Evolutionary conservation across 495 filamentous ascomycete species (phyloP).

Genomic region (Aspergillus ostianus): DNA sequence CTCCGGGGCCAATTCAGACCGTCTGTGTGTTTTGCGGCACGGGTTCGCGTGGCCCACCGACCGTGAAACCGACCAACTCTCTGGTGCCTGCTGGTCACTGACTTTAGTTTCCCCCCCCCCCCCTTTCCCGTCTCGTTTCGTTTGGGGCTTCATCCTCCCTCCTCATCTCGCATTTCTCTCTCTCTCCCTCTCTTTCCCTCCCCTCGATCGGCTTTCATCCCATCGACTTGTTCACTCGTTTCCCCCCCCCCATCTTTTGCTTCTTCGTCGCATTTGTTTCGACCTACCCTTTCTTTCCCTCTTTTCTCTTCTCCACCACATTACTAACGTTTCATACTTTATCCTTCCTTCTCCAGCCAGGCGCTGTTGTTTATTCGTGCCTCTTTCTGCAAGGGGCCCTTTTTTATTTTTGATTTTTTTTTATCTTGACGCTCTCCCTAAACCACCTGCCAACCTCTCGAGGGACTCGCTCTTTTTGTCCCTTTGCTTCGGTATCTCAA

Average conservation of each 20-base stretch:
- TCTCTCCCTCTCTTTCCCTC: slow-evolving; percentile 8
- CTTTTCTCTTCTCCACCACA: slow-evolving; percentile 24
- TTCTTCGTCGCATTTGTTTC: slow-evolving; percentile 13
- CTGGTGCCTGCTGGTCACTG: slow-evolving; percentile 2
- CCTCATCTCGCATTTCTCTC: not conserved
- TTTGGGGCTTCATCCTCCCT: slow-evolving; percentile 2
- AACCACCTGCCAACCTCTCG: slow-evolving; percentile 15
- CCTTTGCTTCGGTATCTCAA: slow-evolving; percentile 19
- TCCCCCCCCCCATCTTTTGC: slow-evolving; percentile 17
- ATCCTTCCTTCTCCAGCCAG: slow-evolving; percentile 33
- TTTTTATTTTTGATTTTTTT: slow-evolving; percentile 17
- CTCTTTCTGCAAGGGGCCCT: slow-evolving; percentile 29
- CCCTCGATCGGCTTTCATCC: not conserved
- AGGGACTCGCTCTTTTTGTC: slow-evolving; percentile 11
- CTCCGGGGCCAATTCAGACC: slow-evolving; percentile 4
- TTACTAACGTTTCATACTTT: slow-evolving; percentile 19
- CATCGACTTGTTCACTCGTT: slow-evolving; percentile 18
- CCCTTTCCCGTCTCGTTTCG: slow-evolving; percentile 10
- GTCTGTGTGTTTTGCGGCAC: slow-evolving; percentile 5
- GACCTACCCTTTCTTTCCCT: slow-evolving; percentile 18
- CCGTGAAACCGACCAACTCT: slow-evolving; percentile 16
- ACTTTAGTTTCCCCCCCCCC: not conserved
- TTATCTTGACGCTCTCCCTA: slow-evolving; percentile 12
- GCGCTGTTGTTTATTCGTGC: slow-evolving; percentile 29
- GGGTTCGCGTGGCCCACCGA: slow-evolving; percentile 10